Base-by-base conservation (phyloP, 2,329 filamentous ascomycete genomes). In the Parasarocladium wereldwijsianum region DNA sequence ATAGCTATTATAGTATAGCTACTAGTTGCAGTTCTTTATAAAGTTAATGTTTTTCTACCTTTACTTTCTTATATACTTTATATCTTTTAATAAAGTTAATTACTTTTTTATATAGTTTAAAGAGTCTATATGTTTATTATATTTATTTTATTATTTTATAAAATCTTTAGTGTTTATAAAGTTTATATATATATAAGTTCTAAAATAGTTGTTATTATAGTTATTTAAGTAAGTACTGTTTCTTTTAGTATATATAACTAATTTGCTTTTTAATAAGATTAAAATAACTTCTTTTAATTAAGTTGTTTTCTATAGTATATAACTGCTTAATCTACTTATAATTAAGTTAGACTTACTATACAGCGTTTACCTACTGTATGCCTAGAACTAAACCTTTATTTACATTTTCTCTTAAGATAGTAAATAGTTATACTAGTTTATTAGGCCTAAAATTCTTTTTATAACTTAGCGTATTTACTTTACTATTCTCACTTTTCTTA, bases 1-100 rank as follows among this genome's bases (percentile, higher is more conserved):
- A 36, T 40, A 34, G 17, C 34, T 15, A 20, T 24, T 12, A 31
- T 21, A 19, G 16, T 29, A 32, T 18, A 16, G 14, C 12, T 26
- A 37, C 17, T 33, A 32, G 31, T 32, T 32, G 17, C 26, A 32
- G 17, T 36, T 35, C 17, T 34, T 26, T 28, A 31, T 29, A 31
- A 20, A 32, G 26, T 27, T 35, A 34, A 34, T 38, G 33, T 29
- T 25, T 31, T 12, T 24, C 32, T 23, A 22, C 33, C 32, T 35
- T 35, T 26, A 18, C 27, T 32, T 23, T 27, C 26, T 14, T 3
- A 29, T 25, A 14, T 14, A 3, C 19, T 33, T 21, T 9, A 29
- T 29, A 17, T 17, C 30, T 24, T 33, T 29, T 20, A 4, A 13
- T 12, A 30, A 11, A 21, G 17, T 10, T 29, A 26, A 29, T 10